These are phyloP conservation scores for Jamesozyma jinghongensis DNA, from an alignment of 805 yeast genomes.

Conservation along the genomic window DNA sequence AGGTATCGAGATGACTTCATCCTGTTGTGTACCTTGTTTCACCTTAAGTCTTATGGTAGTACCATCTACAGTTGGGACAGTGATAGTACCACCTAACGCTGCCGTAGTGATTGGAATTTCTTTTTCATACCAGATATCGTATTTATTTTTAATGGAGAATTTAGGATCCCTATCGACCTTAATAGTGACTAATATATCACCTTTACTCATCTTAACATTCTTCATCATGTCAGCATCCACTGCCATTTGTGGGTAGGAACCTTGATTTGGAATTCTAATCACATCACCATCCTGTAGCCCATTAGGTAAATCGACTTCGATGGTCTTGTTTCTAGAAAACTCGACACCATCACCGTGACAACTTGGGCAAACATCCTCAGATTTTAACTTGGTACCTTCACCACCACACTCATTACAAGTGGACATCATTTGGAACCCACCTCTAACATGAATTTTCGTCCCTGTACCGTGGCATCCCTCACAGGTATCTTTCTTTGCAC, in stretches of 20 bases:
- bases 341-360: conserved; percentile 90
- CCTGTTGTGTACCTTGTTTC: conserved; percentile 76
- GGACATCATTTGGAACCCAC: conserved; percentile 95
- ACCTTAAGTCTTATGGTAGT: conserved; percentile 66
- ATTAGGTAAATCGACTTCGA: conserved; percentile 76
- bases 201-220: conserved; percentile 60
- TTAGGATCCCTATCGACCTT: conserved; percentile 65
- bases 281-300: conserved; percentile 85
- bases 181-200: conserved; percentile 80
- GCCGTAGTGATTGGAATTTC: conserved; percentile 92
- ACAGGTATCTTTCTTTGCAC: conserved; percentile 66
- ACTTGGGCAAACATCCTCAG: conserved; percentile 57
- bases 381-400: conserved; percentile 67
- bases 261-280: conserved; percentile 76
- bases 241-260: conserved; percentile 78
- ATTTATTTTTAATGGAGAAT: conserved; percentile 55
- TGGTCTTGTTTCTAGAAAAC: conserved; percentile 49
- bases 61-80: conserved; percentile 87
- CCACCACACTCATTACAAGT: conserved; percentile 87
- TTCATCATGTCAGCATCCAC: conserved; percentile 41
- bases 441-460: conserved; percentile 71
- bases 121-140: conserved; percentile 52
- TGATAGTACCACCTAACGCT: conserved; percentile 83
- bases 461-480: conserved; percentile 90
- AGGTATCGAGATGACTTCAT: conserved; percentile 64